Evolutionary conservation across 257 asterid genomes (phyloP), one percentile per base, ranked within the genome.

Genomic region (Rehmannia glutinosa): DNA sequence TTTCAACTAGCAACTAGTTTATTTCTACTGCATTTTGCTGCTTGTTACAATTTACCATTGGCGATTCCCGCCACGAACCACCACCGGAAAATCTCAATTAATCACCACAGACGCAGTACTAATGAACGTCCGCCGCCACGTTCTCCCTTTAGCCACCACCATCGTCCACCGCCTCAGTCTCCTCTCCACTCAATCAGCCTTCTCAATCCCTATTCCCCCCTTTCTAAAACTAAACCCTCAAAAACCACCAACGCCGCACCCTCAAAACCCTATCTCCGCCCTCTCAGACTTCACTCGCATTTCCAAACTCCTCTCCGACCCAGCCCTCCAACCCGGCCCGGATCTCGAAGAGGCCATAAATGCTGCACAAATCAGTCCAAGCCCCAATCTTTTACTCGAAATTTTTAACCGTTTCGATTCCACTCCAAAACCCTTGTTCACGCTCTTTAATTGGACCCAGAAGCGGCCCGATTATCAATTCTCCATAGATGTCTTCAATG

Each of bases 371-470:
- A 60, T 90, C 27, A 72, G 55, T 61, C 87, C 86, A 42, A 72
- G 30, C 57, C 76, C 87, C 46, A 33, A 69, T 41, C 64, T 84
- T 25, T 64, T 92, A 4, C 90, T 80, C 27, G 68, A 75, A 52
- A 23, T 87, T 32, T 86, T 90, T 62, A 66, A 64, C 54, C 83
- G 72, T 30, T 80, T 90, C 46, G 87, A 84, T 81, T 85, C 87
- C 73, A 79, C 90, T 6, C 84, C 91, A 8, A 87, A 87, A 64
- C 91, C 86, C 54, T 68, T 87, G 73, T 74, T 84, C 73, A 62
- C 82, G 35, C 84, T 90, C 52, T 92, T 80, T 80, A 73, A 68
- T 38, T 92, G 97, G 96, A 88, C 91, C 1, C 80, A 76, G 76
- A 82, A 80, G 73, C 83, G 76, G 71, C 77, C 88, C 19, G 81